Percentiles rank a stretch among this genome's conserved stretches.
Conservation (phyloP, 2,329 filamentous ascomycete species). For the Alternaria sp. region DNA sequence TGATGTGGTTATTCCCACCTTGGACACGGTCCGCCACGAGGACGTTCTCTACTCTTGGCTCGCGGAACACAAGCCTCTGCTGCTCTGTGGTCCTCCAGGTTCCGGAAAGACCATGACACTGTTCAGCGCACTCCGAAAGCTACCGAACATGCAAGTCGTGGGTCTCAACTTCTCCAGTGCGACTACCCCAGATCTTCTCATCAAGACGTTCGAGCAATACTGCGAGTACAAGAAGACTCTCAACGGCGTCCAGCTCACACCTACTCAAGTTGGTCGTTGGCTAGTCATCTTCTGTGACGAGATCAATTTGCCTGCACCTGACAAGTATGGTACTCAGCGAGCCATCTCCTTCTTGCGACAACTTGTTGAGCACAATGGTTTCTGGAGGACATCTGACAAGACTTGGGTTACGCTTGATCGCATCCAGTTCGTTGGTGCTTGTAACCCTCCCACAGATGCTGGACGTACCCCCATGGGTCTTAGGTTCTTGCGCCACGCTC, state of each 20-base stretch:
- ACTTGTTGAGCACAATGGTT: conserved; percentile 97
- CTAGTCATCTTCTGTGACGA: conserved; percentile 99
- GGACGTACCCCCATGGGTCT: conserved; percentile 93
- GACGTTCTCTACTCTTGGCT: conserved; percentile 99
- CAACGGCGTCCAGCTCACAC: conserved; percentile 93
- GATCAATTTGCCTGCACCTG: conserved; percentile 97
- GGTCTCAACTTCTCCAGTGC: conserved; percentile 99
- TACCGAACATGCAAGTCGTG: conserved; percentile 98
- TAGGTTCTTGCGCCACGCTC: conserved; percentile 93
- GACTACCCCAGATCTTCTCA: conserved; percentile 94
- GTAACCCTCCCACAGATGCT: conserved; percentile 96
- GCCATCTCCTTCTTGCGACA: conserved; percentile 98
- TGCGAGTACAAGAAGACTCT: conserved; percentile 99
- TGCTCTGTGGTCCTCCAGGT: conserved; percentile 95
- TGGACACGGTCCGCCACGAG: conserved; percentile 97
- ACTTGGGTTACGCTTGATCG: conserved; percentile 97
- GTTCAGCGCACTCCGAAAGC: conserved; percentile 94
- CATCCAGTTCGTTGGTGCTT: conserved; percentile 98
- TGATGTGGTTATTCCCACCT: conserved; percentile 95
- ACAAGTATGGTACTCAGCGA: conserved; percentile 96
- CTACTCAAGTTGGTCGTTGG: conserved; percentile 96
- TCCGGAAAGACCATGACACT: conserved; percentile 99
- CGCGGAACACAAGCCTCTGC: conserved; percentile 94
- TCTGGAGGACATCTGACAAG: conserved; percentile 98
- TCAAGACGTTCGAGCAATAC: conserved; percentile 99